Base-by-base conservation (phyloP, 2,329 filamentous ascomycete species). In the Apiospora pterosperma region DNA sequence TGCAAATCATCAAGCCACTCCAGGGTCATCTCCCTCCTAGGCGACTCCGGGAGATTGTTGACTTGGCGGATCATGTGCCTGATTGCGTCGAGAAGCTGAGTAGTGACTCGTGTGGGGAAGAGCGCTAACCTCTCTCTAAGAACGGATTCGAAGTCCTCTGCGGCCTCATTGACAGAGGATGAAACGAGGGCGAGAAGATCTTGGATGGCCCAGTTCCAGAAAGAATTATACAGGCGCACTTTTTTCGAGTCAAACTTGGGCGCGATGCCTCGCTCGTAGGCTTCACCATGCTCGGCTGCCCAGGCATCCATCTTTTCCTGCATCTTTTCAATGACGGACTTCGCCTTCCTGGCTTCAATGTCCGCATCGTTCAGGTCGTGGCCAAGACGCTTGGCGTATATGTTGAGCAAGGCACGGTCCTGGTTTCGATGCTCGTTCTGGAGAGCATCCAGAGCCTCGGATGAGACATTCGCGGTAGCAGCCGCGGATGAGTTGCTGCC, bases 121-220 rank as follows among this genome's bases (percentile, higher is more conserved):
- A 38, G 23, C 2, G 60, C 36, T 12, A 65, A 16, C 4, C 60
- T 60, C 31, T 66, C 65, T n/a, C 55, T 28, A 7, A 65, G 39
- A 8, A 63, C 41, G 19, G 34, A 23, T 14, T 64, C 65, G 16
- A 66, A 61, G 3, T 62, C 62, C 23, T 62, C 41, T 3, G 34
- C 23, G 23, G 61, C 41, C 4, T 59, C 52, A 28, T 42, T 41
- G 36, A 64, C 31, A 3, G 63, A 61, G 7, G 59, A 38, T 5
- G 63, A 62, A 11, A 65, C 62, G 4, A 65, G 38, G 3, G 61
- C 41, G 4, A 65, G 21, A 5, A 65, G 28, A 31, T 75, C 74
- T 63, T 76, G 70, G 0, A 69, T 62, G 2, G 64, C 74, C 75
- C 75, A 77, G 62, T 77, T 78, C 77, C 77, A 79, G 63, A 67